Evolutionary conservation across 164 flowering plant genomes (phyloP), one percentile per base, ranked within the genome.

Genomic region (Chloranthus sessilifolius): DNA sequence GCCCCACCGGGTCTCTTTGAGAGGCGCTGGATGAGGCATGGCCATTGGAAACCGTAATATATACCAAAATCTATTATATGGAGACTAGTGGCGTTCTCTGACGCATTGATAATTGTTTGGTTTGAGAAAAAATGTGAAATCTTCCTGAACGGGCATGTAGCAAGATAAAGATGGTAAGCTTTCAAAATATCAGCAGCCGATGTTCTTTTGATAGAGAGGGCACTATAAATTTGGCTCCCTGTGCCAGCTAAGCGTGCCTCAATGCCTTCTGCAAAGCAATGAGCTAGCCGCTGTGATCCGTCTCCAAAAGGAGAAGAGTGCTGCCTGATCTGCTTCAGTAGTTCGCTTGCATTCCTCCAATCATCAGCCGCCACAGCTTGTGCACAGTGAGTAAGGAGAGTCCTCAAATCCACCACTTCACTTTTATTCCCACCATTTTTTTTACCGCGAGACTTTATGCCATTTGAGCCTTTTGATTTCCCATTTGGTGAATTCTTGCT

Each of bases 31-130:
- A 90, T 73, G 15, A 90, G 60, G 36, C 79, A 74, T 0, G 98
- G 96, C 95, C 95, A 87, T 22, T 90, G 98, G 56, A 90, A 90
- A 33, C 98, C 98, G 63, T 76, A 86, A 5, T 73, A 73, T 35
- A 90, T 83, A 17, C 98, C 95, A 66, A 84, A 87, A 67, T 87
- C 96, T 15, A 90, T 70, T 25, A 90, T 68, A 50, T 90, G 98
- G 20, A 90, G 54, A 44, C 71, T 74, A 21, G 57, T 58, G 19
- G 82, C 62, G 20, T 64, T 74, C 22, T 35, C 61, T 7, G 81
- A 57, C 9, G 40, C 37, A 15, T 43, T 58, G 33, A 30, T 43
- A 25, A 82, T 81, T 1, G 85, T 76, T 50, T 44, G 74, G 67
- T 77, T 87, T 3, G 86, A 54, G 8, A 72, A 59, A 44, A 79